Percentiles rank a stretch among this genome's conserved stretches.
phyloP scores from a whole-genome alignment of 2,329 filamentous ascomycete species.

The Colletotrichum chrysophilum region DNA sequence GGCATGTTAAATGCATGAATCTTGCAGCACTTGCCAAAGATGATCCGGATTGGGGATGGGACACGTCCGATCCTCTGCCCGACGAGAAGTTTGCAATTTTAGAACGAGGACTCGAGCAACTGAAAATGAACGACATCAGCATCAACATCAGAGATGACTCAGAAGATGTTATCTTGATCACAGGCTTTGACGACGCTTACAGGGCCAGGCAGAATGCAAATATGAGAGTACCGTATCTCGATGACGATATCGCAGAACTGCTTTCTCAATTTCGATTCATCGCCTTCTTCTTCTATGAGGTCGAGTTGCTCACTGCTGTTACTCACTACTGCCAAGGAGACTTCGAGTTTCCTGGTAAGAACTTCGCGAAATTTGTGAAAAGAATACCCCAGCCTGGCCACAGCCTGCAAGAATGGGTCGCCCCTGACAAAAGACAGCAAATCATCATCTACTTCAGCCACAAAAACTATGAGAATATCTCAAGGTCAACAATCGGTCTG shows the following conservation, averaged over 20 bases:
- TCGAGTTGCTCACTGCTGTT: background rate
- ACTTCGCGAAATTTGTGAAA: background rate
- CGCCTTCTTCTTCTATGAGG: background rate
- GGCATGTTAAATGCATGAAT: background rate
- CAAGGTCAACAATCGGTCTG: background rate
- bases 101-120: background rate
- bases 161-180: background rate
- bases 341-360: background rate
- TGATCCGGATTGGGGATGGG: background rate
- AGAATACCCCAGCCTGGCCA: background rate
- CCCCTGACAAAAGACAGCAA: background rate
- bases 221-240: background rate
- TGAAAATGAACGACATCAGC: background rate
- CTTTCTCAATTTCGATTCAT: background rate
- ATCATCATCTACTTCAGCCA: background rate
- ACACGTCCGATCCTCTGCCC: background rate
- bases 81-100: background rate
- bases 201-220: background rate
- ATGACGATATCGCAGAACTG: background rate
- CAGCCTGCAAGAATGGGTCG: background rate
- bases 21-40: background rate
- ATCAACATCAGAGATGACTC: background rate
- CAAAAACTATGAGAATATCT: background rate
- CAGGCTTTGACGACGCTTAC: background rate
- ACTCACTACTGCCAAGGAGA: background rate